Percentiles rank a stretch among this genome's conserved stretches.
These are phyloP conservation scores for Mycosarcoma maydis DNA, from an alignment of 1,284 basidiomycete genomes.

Conservation along the genomic window DNA sequence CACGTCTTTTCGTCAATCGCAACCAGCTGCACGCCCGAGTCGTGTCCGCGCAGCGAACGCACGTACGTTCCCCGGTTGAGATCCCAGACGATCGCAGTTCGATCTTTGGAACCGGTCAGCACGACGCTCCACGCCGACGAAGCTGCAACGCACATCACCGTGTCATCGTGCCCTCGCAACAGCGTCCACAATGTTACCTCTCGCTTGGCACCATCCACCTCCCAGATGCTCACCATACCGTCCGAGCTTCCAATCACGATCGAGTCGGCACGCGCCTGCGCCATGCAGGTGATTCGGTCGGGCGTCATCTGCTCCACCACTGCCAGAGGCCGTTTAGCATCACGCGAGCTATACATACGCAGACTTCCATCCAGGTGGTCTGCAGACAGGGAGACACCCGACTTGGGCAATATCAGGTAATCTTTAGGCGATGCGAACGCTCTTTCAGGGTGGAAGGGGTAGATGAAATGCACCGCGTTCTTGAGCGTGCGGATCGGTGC, in stretches of 20 bases:
- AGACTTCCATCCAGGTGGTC: conserved; percentile 71
- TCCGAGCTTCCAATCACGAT: conserved; percentile 75
- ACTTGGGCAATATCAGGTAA: conserved; percentile 73
- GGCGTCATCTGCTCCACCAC: conserved; percentile 68
- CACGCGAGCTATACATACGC: conserved; percentile 69
- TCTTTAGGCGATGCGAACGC: conserved; percentile 76
- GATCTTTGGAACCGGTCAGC: conserved; percentile 85
- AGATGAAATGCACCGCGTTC: conserved; percentile 70
- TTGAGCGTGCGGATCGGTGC: conserved; percentile 57
- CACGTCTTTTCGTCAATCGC: conserved; percentile 87
- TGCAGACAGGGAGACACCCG: conserved; percentile 76
- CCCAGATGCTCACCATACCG: conserved; percentile 51
- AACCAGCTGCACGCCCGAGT: conserved; percentile 75
- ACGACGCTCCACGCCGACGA: conserved; percentile 84
- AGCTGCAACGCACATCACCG: conserved; percentile 77
- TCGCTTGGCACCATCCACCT: conserved; percentile 32
- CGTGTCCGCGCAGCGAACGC: conserved; percentile 54
- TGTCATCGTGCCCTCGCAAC: conserved; percentile 77
- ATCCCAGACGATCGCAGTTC: conserved; percentile 89
- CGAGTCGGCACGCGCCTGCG: conserved; percentile 79
- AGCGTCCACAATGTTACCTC: conserved; percentile 68
- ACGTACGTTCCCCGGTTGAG: conserved; percentile 73
- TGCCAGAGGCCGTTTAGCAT: conserved; percentile 72
- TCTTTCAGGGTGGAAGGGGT: conserved; percentile 73
- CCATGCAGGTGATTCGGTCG: conserved; percentile 70